Evolutionary conservation across 2,329 filamentous ascomycete species (phyloP).

Genomic region (Stemphylium lycopersici): DNA sequence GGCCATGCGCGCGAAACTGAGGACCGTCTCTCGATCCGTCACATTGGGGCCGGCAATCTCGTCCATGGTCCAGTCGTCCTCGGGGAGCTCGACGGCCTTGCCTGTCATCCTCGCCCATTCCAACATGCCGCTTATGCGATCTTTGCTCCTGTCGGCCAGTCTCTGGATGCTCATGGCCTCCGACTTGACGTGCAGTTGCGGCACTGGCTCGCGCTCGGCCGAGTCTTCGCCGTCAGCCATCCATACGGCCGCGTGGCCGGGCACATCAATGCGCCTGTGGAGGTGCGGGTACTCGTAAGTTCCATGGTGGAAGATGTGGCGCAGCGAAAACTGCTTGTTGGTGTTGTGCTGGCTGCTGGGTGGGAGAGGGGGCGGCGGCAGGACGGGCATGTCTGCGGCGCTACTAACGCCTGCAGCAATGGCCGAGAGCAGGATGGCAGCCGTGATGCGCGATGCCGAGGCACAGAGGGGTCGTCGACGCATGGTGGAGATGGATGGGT

Average conservation of each 20-base stretch:
- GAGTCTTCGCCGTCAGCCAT: conserved; percentile 64
- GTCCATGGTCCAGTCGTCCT: conserved; percentile 83
- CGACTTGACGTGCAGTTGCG: conserved; percentile 63
- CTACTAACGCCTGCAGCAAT: conserved; percentile 60
- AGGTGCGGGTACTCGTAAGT: conserved; percentile 77
- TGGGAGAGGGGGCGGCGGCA: conserved; percentile 31
- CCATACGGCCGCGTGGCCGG: conserved; percentile 66
- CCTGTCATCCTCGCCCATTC: conserved; percentile 73
- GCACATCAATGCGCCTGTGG: conserved; percentile 77
- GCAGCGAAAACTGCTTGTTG: conserved; percentile 58
- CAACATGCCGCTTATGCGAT: conserved; percentile 79
- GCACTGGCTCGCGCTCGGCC: conserved; percentile 48
- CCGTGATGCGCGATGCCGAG: conserved; percentile 68
- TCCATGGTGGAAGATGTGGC: conserved; percentile 93
- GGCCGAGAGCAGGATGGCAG: conserved; percentile 69
- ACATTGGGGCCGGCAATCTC: conserved; percentile 79
- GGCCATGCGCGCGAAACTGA: conserved; percentile 86
- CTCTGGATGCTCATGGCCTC: conserved; percentile 75
- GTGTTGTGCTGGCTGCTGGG: conserved; percentile 26
- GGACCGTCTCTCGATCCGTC: conserved; percentile 81
- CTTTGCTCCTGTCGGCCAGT: conserved; percentile 76
- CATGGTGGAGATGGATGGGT: conserved; percentile 25
- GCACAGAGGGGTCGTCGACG: conserved; percentile 42
- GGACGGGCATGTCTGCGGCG: conserved; percentile 42
- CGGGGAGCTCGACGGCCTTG: conserved; percentile 69